Evolutionary conservation across 2,329 filamentous ascomycete genomes (phyloP), one percentile per base, ranked within the genome.

Genomic region (Beauveria caledonica): DNA sequence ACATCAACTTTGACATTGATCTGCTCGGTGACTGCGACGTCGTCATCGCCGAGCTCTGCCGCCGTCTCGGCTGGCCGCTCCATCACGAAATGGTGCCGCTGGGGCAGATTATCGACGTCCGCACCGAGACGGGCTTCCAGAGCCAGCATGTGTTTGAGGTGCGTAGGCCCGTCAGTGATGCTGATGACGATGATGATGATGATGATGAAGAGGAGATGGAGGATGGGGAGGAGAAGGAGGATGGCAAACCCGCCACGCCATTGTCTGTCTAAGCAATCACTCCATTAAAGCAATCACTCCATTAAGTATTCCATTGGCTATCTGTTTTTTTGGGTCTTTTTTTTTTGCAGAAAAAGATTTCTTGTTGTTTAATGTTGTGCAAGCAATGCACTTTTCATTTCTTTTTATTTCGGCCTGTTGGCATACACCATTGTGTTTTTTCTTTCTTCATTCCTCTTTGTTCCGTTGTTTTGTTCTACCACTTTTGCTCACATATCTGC

Each of bases 1-100:
- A 97, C 73, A 89, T 96, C 71, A 91, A 95, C 71, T 97, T 99
- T 68, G 94, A 99, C 73, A 91, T 99, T 66, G 92, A 97, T 71
- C 81, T 99, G 60, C 80, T 97, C n/a, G 94, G 94, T 40, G 91
- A 97, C 71, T 97, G 93, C 74, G 94, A 99, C 70, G 83, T 92
- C 45, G 86, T 97, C 9, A 89, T 97, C 15, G 83, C 88, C 0
- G 93, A 97, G 76, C 81, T 99, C 57, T 93, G 90, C 70, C 83
- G 86, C 49, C 84, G 90, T 13, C 86, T 90, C 1, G 88, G 87
- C 3, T 97, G 94, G 94, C 78, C 85, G 7, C 74, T 96, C 58
- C 71, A 83, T 49, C 92, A 97, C 69, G 86, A 90, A 65, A 96
- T 96, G 90, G 82, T 94, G 62, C 86, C 87, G n/a, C 73, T 80